Evolutionary conservation across 2,329 filamentous ascomycete genomes (phyloP), one percentile per base, ranked within the genome.

Genomic region (Beauveria australis): DNA sequence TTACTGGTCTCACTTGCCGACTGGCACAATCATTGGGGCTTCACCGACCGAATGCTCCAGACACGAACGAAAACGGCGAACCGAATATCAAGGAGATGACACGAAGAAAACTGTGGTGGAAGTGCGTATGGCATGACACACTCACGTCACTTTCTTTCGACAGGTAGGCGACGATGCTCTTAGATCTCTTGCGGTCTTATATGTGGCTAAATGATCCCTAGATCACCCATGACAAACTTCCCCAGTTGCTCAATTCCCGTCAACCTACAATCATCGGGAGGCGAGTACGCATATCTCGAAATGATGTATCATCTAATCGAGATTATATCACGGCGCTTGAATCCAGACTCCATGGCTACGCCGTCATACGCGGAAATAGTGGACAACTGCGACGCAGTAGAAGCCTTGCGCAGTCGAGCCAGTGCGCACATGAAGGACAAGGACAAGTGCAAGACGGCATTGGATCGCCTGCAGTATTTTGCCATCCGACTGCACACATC

Each of bases 121-220:
- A 82, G 5, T 85, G 83, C 65, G 78, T 85, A 10, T 88, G 85
- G 85, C 85, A 88, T 64, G 85, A 88, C 61, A 86, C 83, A 6
- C 73, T 88, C 22, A 86, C 84, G 0, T 88, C 85, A 0, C 71
- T 88, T 2, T 87, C 85, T 0, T 88, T 88, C 68, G 85, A 88
- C 66, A 77, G 85, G 80, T 83, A 72, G 65, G 72, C 10, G 14
- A 41, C 1, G 41, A 56, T 53, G 54, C 41, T 10, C 30, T 51
- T n/a, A 53, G 9, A 19, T 6, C 10, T 12, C 41, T 22, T 63
- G 67, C 52, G 65, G 64, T 52, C 19, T 40, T 5, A 2, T 41
- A 6, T 6, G n/a, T 9, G 5, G n/a, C 51, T 60, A 43, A 60
- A 6, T 8, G 12, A 3, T 58, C 18, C 43, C 1, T 46, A 83